phyloP scores from a whole-genome alignment of 345 rosid genomes.

The Eutrema yunnanense region DNA sequence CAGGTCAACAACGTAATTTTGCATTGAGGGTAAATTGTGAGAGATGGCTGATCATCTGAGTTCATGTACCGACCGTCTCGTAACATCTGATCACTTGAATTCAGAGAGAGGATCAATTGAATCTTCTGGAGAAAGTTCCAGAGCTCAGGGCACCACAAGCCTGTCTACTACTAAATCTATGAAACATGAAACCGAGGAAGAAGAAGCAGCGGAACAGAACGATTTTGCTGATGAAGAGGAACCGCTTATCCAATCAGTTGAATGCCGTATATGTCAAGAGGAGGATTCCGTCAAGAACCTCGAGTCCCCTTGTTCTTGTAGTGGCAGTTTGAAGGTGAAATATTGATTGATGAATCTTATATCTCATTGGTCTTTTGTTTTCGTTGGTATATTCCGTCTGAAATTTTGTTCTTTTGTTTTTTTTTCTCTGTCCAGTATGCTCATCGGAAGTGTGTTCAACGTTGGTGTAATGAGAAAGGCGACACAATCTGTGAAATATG shows the following conservation, averaged over 20 bases:
- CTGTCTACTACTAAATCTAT: conserved; percentile 19
- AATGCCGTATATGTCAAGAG: conserved; percentile 98
- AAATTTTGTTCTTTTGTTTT: background rate
- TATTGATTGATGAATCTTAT: background rate
- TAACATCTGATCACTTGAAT: conserved; percentile 35
- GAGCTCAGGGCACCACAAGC: conserved; percentile 26
- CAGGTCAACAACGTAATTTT: conserved; percentile 14
- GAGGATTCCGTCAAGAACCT: conserved; percentile 72
- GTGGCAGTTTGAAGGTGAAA: conserved; percentile 91
- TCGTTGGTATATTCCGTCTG: background rate
- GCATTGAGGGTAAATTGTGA: background rate
- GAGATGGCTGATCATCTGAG: conserved; percentile 74
- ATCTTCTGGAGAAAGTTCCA: conserved; percentile 40
- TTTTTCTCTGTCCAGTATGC: conserved; percentile 52
- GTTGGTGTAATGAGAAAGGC: conserved; percentile 97
- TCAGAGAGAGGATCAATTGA: conserved; percentile 17
- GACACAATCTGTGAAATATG: conserved; percentile 91
- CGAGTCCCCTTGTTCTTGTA: conserved; percentile 92
- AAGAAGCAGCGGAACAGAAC: conserved; percentile 16
- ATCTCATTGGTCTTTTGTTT: background rate
- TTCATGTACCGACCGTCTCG: conserved; percentile 54
- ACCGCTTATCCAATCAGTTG: conserved; percentile 69
- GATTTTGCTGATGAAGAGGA: conserved; percentile 45
- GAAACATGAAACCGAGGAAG: conserved; percentile 20
- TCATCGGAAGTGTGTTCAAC: conserved; percentile 97